Conservation (phyloP, 2,329 filamentous ascomycete genomes). For the Penicillium olsonii region DNA sequence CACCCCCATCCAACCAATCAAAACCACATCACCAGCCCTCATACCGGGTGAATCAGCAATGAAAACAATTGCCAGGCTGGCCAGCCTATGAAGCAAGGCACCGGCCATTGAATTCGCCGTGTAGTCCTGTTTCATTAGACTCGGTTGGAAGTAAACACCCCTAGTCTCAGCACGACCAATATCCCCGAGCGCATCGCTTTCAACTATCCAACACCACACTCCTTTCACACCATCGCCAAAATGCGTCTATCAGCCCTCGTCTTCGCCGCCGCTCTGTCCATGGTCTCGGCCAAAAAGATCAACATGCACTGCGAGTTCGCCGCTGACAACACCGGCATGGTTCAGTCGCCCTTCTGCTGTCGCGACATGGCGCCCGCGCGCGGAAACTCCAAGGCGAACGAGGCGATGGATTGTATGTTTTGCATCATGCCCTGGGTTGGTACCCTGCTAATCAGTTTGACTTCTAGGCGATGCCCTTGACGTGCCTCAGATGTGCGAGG, state of each 20-base stretch:
- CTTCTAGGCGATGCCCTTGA: conserved; percentile 17
- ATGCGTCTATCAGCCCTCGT: conserved; percentile 22
- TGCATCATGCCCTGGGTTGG: too few relatives aligned
- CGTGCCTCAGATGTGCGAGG: conserved; percentile 26
- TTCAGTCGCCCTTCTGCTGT: conserved; percentile 35
- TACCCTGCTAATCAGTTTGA: conserved; percentile 9
- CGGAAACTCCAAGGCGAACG: conserved; percentile 22
- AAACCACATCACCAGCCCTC: conserved; percentile 1
- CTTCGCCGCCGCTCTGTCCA: conserved; percentile 16
- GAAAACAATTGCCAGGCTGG: conserved; percentile 6
- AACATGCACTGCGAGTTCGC: conserved; percentile 32
- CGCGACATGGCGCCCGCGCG: conserved; percentile 21
- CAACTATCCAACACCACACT: neutral
- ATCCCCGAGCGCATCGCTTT: neutral
- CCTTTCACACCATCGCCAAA: conserved; percentile 3
- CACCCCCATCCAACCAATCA: conserved; percentile 14
- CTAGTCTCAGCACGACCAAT: conserved; percentile 11
- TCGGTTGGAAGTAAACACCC: neutral
- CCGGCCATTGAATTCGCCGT: conserved; percentile 9
- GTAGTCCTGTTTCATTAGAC: conserved; percentile 5
- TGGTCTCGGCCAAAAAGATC: conserved; percentile 22
- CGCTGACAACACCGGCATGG: conserved; percentile 25
- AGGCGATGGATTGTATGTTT: conserved; percentile 28
- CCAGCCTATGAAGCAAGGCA: conserved; percentile 17
- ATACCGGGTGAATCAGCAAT: conserved; percentile 5